These are phyloP conservation scores for Melanomma pulvis-pyrius DNA, from an alignment of 495 filamentous ascomycete species.

Conservation along the genomic window DNA sequence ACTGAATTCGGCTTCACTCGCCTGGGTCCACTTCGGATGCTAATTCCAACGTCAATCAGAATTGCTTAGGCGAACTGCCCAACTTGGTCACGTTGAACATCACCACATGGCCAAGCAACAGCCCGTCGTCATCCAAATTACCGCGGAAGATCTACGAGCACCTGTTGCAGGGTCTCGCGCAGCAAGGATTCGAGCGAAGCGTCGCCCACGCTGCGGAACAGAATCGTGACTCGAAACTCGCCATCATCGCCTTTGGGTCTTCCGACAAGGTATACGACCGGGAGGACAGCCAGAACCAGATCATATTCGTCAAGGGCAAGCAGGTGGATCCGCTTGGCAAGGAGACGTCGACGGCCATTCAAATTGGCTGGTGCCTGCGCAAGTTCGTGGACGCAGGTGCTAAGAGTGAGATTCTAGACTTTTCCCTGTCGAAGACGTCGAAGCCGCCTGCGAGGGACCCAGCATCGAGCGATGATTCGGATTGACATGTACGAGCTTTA, in stretches of 20 bases:
- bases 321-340: slow-evolving; percentile 41
- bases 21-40: slow-evolving; percentile 25
- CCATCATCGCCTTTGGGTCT: slow-evolving; percentile 46
- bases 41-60: slow-evolving; percentile 34
- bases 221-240: slow-evolving; percentile 37
- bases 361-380: slow-evolving; percentile 44
- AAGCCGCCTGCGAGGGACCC: slow-evolving; percentile 37
- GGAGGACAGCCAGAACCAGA: slow-evolving; percentile 45
- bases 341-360: slow-evolving; percentile 35
- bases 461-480: slow-evolving; percentile 32
- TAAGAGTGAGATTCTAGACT: slow-evolving; percentile 44
- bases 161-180: slow-evolving; percentile 42
- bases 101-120: slow-evolving; percentile 47
- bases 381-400: slow-evolving; percentile 45
- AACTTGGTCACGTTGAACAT: slow-evolving; percentile 46
- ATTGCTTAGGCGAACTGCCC: slow-evolving; percentile 35
- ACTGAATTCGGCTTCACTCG: slow-evolving; percentile 2
- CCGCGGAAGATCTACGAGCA: slow-evolving; percentile 44
- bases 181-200: slow-evolving; percentile 36
- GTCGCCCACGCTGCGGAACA: slow-evolving; percentile 9
- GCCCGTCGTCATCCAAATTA: slow-evolving; percentile 39
- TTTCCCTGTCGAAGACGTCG: slow-evolving; percentile 35
- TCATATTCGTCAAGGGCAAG: slow-evolving; percentile 45
- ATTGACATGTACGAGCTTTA: neutral
- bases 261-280: slow-evolving; percentile 47